Base-by-base conservation (phyloP, 2,329 filamentous ascomycete species). In the Diaporthe helianthi region DNA sequence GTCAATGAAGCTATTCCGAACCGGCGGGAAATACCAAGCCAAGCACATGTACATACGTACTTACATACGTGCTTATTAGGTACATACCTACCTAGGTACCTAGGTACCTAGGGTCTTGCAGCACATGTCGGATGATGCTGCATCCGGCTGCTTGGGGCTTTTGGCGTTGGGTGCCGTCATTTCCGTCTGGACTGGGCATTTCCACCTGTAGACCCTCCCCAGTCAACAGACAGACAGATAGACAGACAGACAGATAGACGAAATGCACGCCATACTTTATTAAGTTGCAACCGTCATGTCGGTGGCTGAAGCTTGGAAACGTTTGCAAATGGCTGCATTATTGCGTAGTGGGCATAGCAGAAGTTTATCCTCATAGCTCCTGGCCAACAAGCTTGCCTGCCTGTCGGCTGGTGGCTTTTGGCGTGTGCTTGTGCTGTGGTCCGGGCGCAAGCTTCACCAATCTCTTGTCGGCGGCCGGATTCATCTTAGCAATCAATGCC, bases 401-500 rank as follows among this genome's bases (percentile, higher is more conserved):
- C 8, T 2, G 33, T 46, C 5, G 44, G n/a, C 44, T 47, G 15
- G 17, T 5, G 13, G 3, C 36, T 19, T 22, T 19, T 46, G 41
- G 41, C 41, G 19, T 19, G 17, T 44, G 41, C 41, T 52, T 13
- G 49, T 55, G 12, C 4, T 24, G 12, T 61, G 58, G 58, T 61
- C 58, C 58, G 41, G 58, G 58, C 58, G 58, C 58, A 36, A n/a
- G 55, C 36, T 15, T 15, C 17, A 33, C 53, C 58, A 47, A 61
- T 61, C 41, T 61, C 33, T 38, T 19, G 19, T 46, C 19, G 38
- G n/a, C 41, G 58, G 58, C 26, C 41, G 26, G 58, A 33, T 33
- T 61, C 58, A 61, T 61, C 58, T 61, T 41, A 29, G 24, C 26
- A 61, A 61, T 61, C 41, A 61, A 61, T 61, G 58, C 58, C 38